Conservation (phyloP, 805 yeast species). For the Barnettozyma vustinii region DNA sequence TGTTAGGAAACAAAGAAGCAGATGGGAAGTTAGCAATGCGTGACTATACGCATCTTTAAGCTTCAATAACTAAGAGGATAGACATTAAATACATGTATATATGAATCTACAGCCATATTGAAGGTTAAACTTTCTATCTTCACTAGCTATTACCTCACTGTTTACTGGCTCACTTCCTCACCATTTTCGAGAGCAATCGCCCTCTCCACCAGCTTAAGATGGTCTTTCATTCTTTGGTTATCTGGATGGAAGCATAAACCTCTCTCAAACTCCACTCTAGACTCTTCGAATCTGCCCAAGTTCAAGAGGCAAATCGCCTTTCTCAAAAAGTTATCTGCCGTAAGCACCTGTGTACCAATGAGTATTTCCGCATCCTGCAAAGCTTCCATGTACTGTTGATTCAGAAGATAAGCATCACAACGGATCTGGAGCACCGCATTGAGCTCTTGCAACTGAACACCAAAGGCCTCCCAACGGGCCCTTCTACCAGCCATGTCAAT, state of each 20-base stretch:
- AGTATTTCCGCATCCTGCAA: conserved; percentile 57
- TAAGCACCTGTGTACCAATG: conserved; percentile 24
- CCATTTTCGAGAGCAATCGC: conserved; percentile 56
- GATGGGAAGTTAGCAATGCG: too few species aligned
- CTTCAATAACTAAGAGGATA: background rate
- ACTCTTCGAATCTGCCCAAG: conserved; percentile 56
- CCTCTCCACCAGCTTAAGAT: conserved; percentile 41
- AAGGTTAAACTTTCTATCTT: too few species aligned
- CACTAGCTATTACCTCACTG: background rate
- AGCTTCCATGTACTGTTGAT: conserved; percentile 51
- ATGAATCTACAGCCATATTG: background rate
- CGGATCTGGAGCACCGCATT: conserved; percentile 62
- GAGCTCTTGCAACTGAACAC: conserved; percentile 63
- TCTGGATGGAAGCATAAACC: conserved; percentile 60
- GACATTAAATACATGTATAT: background rate
- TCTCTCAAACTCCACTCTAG: conserved; percentile 65
- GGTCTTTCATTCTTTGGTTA: conserved; percentile 43
- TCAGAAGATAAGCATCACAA: conserved; percentile 60
- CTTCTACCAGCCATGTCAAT: conserved; percentile 64
- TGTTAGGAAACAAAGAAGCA: too few species aligned
- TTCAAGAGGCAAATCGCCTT: conserved; percentile 60
- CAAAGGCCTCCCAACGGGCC: conserved; percentile 70
- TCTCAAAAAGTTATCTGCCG: conserved; percentile 69
- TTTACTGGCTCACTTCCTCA: conserved; percentile 28
- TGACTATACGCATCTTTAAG: too few species aligned